Conservation (phyloP, 2,329 filamentous ascomycete genomes). For the Botrytis porri region DNA sequence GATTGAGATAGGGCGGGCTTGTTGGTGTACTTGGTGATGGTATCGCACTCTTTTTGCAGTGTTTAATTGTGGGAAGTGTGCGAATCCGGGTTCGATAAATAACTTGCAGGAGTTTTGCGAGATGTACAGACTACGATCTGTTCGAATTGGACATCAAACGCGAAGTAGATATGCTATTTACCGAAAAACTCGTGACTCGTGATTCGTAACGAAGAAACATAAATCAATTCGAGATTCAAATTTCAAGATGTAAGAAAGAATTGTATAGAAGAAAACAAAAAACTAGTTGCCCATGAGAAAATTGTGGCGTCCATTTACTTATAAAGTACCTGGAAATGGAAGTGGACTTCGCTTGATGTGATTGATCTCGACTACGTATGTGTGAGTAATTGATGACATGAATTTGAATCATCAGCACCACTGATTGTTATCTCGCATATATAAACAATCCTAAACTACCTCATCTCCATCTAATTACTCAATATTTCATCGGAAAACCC, state of each 20-base stretch:
- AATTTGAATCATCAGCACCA: neutral
- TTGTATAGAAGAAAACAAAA: neutral
- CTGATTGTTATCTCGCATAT: neutral
- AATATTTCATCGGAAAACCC: too few species aligned
- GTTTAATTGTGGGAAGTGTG: neutral
- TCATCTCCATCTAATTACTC: neutral
- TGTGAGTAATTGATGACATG: neutral
- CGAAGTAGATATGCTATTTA: accelerated
- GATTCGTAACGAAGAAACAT: neutral
- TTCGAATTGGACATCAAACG: neutral
- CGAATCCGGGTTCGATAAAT: neutral
- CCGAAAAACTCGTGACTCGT: neutral
- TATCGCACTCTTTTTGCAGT: neutral
- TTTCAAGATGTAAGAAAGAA: neutral
- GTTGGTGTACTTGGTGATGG: neutral
- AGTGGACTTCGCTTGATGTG: neutral
- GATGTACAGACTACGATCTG: accelerated
- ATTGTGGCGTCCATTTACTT: neutral
- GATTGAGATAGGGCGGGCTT: neutral
- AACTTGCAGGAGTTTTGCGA: neutral
- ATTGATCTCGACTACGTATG: neutral
- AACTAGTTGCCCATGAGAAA: neutral
- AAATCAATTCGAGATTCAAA: neutral
- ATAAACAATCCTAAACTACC: neutral
- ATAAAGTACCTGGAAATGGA: neutral